These are phyloP conservation scores for Volvox reticuliferus DNA, from an alignment of 139 green algal genomes.

Conservation along the genomic window DNA sequence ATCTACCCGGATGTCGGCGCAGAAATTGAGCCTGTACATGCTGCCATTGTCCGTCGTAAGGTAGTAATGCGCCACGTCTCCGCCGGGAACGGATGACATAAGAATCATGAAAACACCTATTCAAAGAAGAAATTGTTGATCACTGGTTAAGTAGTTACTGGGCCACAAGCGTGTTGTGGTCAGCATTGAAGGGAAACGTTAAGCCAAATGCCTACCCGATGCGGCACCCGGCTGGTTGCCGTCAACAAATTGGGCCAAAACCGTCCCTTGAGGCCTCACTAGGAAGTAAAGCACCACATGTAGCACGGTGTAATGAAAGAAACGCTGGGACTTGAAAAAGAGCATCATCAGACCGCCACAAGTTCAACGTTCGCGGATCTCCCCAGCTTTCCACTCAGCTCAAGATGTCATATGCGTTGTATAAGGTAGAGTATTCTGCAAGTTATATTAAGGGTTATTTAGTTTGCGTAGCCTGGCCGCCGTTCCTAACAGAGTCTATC, in stretches of 20 bases:
- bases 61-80: neutral
- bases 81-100: neutral
- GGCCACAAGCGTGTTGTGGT: neutral
- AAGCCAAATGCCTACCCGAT: neutral
- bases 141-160: too few species aligned
- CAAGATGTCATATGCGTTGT: neutral
- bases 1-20: neutral
- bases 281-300: neutral
- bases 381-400: neutral
- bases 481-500: neutral
- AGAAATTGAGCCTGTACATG: conserved; percentile 5
- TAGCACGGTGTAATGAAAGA: neutral
- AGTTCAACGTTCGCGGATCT: neutral
- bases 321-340: neutral
- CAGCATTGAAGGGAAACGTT: neutral
- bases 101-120: neutral
- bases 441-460: neutral
- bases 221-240: neutral
- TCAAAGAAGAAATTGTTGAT: neutral
- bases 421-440: neutral
- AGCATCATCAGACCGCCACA: neutral
- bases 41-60: neutral
- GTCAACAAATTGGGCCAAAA: neutral
- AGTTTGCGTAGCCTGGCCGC: neutral
- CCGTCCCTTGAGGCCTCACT: neutral